Percentiles rank a stretch among this genome's conserved stretches.
Evolutionary conservation across 192 early-diverging fungal species (phyloP).

Genomic region (Piromyces sp.): DNA sequence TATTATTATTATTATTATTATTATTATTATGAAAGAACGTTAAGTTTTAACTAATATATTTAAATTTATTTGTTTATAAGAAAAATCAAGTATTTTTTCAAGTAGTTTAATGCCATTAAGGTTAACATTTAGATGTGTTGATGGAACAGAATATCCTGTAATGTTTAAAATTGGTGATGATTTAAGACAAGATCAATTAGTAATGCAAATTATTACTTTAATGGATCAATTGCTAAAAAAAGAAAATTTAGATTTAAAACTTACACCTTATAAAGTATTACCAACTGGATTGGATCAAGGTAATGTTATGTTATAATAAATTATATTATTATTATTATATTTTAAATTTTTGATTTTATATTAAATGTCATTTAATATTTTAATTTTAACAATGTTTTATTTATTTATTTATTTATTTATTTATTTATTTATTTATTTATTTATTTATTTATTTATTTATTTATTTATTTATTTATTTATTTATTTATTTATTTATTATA

Average conservation of each 20-base stretch:
- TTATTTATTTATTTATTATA: too few species aligned
- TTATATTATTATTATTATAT: too few species aligned
- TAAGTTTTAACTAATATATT: too few species aligned
- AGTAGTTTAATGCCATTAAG: slow-evolving; percentile 73
- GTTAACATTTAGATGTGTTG: slow-evolving; percentile 63
- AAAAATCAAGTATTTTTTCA: slow-evolving; percentile 76
- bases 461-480: too few species aligned
- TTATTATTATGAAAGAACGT: background rate
- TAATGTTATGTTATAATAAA: background rate
- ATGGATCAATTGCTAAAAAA: slow-evolving; percentile 91
- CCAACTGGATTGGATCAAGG: slow-evolving; percentile 91
- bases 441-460: too few species aligned
- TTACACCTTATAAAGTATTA: slow-evolving; percentile 90
- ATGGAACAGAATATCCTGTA: slow-evolving; percentile 75
- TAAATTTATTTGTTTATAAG: slow-evolving; percentile 12
- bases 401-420: too few species aligned
- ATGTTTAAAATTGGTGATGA: slow-evolving; percentile 99
- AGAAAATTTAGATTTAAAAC: slow-evolving; percentile 83
- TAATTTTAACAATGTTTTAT: too few species aligned
- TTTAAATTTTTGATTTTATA: background rate
- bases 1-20: background rate
- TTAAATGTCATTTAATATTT: too few species aligned
- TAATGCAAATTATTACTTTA: slow-evolving; percentile 89
- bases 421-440: too few species aligned
- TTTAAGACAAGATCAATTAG: slow-evolving; percentile 92